Conservation (phyloP, 129 eudicot species). For the Ambrosia artemisiifolia region DNA sequence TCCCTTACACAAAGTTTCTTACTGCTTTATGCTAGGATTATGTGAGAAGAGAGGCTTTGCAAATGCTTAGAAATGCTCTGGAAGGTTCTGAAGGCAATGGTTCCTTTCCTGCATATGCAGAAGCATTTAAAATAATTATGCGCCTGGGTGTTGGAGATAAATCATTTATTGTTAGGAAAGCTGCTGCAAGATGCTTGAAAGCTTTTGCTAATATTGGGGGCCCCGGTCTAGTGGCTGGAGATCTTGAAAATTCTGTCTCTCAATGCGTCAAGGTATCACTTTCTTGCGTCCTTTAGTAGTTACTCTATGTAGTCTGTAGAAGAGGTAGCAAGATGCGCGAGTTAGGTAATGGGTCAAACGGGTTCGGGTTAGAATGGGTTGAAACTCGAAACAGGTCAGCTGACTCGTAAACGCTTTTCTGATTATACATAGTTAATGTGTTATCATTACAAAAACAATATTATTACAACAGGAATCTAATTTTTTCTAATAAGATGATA, state of each 20-base stretch:
- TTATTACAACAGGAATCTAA: background rate
- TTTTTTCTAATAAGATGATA: background rate
- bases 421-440: background rate
- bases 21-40: slow-evolving; percentile 60
- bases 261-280: slow-evolving; percentile 71
- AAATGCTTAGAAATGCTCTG: slow-evolving; percentile 84
- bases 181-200: slow-evolving; percentile 97
- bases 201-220: slow-evolving; percentile 93
- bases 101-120: slow-evolving; percentile 71
- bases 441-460: background rate
- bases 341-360: background rate
- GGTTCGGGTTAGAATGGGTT: background rate
- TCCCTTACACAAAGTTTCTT: slow-evolving; percentile 15
- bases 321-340: background rate
- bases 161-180: slow-evolving; percentile 80
- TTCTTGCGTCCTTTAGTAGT: slow-evolving; percentile 12
- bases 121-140: slow-evolving; percentile 76
- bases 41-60: slow-evolving; percentile 91
- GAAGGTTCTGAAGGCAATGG: slow-evolving; percentile 89
- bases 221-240: slow-evolving; percentile 83
- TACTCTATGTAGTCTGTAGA: background rate
- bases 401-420: background rate
- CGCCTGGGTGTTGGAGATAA: slow-evolving; percentile 75
- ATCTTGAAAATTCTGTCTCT: slow-evolving; percentile 72
- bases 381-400: background rate